Conservation (phyloP, 2,329 filamentous ascomycete species). For the Rachicladosporium sp. region DNA sequence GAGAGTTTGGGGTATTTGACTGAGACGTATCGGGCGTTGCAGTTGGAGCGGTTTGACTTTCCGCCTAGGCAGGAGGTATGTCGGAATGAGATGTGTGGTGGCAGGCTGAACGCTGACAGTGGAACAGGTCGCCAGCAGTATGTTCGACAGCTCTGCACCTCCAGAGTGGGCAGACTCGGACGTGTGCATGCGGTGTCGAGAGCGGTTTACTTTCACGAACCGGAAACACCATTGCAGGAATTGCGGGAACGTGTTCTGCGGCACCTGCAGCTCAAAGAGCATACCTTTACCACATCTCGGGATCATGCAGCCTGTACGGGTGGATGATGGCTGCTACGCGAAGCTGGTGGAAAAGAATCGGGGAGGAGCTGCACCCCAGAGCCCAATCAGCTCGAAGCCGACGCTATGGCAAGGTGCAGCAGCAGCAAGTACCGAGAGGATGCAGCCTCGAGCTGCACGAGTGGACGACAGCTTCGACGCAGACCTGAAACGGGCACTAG, state of each 20-base stretch:
- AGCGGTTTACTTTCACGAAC: conserved; percentile 92
- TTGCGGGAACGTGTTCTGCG: conserved; percentile 94
- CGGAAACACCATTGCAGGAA: conserved; percentile 97
- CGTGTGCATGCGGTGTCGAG: conserved; percentile 95
- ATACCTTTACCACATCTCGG: conserved; percentile 84
- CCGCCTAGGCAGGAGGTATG: conserved; percentile 59
- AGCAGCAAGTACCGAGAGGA: conserved; percentile 29
- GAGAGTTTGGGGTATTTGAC: conserved; percentile 75
- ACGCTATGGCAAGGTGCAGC: conserved; percentile 45
- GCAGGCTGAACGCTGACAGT: too few relatives aligned
- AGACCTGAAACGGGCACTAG: conserved; percentile 80
- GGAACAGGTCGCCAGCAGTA: conserved; percentile 65
- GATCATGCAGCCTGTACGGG: conserved; percentile 79
- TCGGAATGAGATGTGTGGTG: too few relatives aligned
- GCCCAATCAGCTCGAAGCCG: conserved; percentile 31
- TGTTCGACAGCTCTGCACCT: conserved; percentile 95
- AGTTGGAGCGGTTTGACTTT: conserved; percentile 77
- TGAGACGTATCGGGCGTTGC: conserved; percentile 72
- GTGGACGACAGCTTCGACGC: conserved; percentile 89
- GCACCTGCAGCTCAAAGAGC: conserved; percentile 81
- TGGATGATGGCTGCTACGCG: conserved; percentile 89
- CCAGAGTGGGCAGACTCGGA: conserved; percentile 97
- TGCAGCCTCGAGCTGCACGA: conserved; percentile 83
- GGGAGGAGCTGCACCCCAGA: conserved; percentile 12
- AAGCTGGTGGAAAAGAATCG: conserved; percentile 65